Conservation (phyloP, 805 yeast species). For the Clavispora vitiphila region DNA sequence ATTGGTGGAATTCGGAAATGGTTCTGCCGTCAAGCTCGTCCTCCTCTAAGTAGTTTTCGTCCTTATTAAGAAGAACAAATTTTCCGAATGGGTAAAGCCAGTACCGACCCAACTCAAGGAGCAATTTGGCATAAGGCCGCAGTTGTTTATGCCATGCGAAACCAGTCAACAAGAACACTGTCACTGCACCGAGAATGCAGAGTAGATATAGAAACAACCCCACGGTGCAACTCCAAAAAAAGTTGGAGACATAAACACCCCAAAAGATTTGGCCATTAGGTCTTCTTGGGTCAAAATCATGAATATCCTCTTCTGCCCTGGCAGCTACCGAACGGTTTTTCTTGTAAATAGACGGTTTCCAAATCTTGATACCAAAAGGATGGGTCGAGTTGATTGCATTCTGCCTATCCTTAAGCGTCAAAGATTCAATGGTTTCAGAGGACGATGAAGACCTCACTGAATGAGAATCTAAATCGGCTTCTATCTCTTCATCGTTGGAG, state of each 20-base stretch:
- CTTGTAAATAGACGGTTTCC: constrained; percentile 97
- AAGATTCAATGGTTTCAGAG: constrained; percentile 64
- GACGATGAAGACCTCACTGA: constrained; percentile 27
- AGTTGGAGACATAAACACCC: constrained; percentile 63
- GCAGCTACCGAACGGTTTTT: constrained; percentile 87
- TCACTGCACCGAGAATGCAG: constrained; percentile 46
- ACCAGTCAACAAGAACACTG: constrained; percentile 39
- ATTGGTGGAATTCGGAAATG: constrained; percentile 74
- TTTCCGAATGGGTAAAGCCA: constrained; percentile 86
- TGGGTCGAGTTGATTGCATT: constrained; percentile 95
- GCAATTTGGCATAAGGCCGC: constrained; percentile 56
- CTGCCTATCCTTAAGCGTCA: constrained; percentile 86
- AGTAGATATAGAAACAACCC: constrained; percentile 59
- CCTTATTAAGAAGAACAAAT: constrained; percentile 71
- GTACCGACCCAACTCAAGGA: constrained; percentile 63
- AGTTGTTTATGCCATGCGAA: constrained; percentile 46
- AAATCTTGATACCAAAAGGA: constrained; percentile 96
- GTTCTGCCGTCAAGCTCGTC: constrained; percentile 88
- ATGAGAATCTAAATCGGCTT: constrained; percentile 17
- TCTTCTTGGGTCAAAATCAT: constrained; percentile 52
- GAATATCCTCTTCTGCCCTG: constrained; percentile 90
- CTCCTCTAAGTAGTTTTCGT: constrained; percentile 75
- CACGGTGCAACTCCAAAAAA: constrained; percentile 67
- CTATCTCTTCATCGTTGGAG: constrained; percentile 12
- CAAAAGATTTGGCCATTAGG: constrained; percentile 49